Conservation (phyloP, 192 early-diverging fungal genomes). For the Linnemannia exigua region DNA sequence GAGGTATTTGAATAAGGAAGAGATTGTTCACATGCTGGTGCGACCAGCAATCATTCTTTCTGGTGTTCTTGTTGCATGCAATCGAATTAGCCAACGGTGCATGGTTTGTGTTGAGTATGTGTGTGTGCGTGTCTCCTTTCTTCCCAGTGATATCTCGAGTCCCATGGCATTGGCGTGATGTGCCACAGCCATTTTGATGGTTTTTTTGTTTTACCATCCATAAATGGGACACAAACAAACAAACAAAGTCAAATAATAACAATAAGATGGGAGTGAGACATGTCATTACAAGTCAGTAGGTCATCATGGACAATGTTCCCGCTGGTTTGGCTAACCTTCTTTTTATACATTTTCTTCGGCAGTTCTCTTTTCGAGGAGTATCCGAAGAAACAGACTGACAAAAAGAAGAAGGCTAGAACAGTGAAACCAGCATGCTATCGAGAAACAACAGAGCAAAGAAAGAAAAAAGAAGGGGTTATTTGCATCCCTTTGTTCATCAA, state of each 20-base stretch:
- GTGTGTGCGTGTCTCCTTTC: too few relatives aligned
- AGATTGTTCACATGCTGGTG: too few relatives aligned
- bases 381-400: background rate
- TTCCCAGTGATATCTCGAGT: too few relatives aligned
- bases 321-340: background rate
- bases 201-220: background rate
- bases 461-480: background rate
- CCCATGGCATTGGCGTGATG: too few relatives aligned
- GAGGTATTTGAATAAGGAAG: too few relatives aligned
- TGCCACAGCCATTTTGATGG: too few relatives aligned
- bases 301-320: background rate
- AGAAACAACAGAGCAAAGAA: background rate
- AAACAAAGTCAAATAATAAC: background rate
- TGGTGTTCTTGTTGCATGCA: too few relatives aligned
- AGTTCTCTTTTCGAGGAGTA: background rate
- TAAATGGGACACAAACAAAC: background rate
- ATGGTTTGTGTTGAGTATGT: too few relatives aligned
- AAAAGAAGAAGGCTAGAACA: background rate
- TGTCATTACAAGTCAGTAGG: too few relatives aligned
- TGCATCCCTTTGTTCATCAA: too few relatives aligned
- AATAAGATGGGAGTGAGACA: background rate
- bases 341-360: background rate
- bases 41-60: too few relatives aligned
- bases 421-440: background rate
- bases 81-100: too few relatives aligned